Evolutionary conservation across 129 eudicot species (phyloP), one percentile per base, ranked within the genome.

Genomic region (Silybum marianum): DNA sequence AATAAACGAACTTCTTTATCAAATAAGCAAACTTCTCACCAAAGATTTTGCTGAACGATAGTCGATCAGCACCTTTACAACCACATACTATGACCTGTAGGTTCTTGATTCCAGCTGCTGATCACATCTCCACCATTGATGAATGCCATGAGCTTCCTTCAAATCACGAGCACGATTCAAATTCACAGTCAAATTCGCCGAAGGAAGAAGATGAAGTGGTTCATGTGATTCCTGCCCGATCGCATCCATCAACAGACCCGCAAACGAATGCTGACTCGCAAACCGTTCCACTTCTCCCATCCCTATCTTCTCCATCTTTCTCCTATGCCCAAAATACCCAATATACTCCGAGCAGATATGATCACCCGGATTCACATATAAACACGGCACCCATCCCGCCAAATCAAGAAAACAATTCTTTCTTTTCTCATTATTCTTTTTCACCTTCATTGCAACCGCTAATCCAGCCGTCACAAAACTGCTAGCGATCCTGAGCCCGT

Each of bases 391-490:
- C 99, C 98, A 95, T 1, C 54, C 80, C 14, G 88, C 84, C 79
- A 95, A 24, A 30, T 90, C 79, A n/a, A 7, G 48, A 73, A 95
- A 95, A 1, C 88, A 71, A 71, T 85, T 86, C 25, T 76, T 82
- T 68, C 65, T 76, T 58, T 71, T 80, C 63, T 90, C 86, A 24
- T 77, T 60, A 73, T 62, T 83, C 26, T 83, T 77, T 6, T 54
- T 86, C 30, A 76, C 71, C 63, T 88, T 93, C 84, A 81, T 81
- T 1, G 93, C 95, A 72, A 79, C 81, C 16, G 99, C 97, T 40
- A 95, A 90, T 68, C 99, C 99, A 0, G 99, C 99, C 2, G 99
- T 92, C 46, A 95, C 86, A 28, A 93, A 88, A 75, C 99, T 95
- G 81, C 92, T 85, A 0, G 99, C 97, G 23, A 95, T 83, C 54